Conservation (phyloP, 305 asterid species). For the Lippia alba region DNA sequence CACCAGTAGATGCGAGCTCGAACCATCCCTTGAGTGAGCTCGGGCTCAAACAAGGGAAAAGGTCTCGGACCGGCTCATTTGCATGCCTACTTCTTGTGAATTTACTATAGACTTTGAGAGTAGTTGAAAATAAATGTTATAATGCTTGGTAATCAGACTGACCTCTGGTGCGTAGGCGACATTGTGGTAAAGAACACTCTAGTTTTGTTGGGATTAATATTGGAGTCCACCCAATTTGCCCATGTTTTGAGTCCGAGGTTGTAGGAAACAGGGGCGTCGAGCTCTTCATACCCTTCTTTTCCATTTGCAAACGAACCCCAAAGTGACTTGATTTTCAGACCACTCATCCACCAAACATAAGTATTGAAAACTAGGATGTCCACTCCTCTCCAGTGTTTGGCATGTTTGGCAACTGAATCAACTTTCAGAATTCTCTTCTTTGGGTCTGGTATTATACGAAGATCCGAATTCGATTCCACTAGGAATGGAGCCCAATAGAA, state of each 20-base stretch:
- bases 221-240: conserved; percentile 96
- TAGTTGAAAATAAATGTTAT: too few species aligned
- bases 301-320: conserved; percentile 95
- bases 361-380: conserved; percentile 81
- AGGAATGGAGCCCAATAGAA: conserved; percentile 94
- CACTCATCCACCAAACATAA: conserved; percentile 95
- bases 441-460: conserved; percentile 63
- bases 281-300: conserved; percentile 74
- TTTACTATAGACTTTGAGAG: too few species aligned
- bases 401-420: conserved; percentile 81
- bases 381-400: conserved; percentile 73
- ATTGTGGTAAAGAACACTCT: conserved; percentile 86
- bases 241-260: conserved; percentile 80
- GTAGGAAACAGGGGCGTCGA: conserved; percentile 74
- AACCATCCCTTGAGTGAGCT: too few species aligned
- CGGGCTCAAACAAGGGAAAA: too few species aligned
- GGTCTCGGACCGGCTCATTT: too few species aligned
- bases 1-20: too few species aligned
- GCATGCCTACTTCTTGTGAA: too few species aligned
- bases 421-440: conserved; percentile 73
- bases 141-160: neutral
- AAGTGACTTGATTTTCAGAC: conserved; percentile 76
- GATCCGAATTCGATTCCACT: conserved; percentile 82
- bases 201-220: conserved; percentile 71
- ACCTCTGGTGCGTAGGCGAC: conserved; percentile 97